phyloP scores from a whole-genome alignment of 2,329 filamentous ascomycete genomes.

The Claviceps maximensis region DNA sequence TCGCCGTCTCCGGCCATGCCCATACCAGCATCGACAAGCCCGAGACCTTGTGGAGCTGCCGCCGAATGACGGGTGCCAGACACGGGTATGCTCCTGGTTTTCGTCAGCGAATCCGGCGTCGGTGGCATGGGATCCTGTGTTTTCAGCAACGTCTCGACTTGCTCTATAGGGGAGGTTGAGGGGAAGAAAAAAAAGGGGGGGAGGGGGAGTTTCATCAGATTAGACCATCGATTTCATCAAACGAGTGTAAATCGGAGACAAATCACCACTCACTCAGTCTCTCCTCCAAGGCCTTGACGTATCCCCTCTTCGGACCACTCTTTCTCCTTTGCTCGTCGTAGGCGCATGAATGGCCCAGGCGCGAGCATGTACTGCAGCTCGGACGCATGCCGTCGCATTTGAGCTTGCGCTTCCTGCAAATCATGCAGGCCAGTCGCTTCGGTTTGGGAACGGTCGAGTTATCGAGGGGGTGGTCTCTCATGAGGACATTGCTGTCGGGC shows the following conservation, averaged over 20 bases:
- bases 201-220: too few relatives aligned
- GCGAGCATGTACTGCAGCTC: slow-evolving; percentile 75
- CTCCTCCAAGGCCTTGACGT: slow-evolving; percentile 88
- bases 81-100: slow-evolving; percentile 17
- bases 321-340: slow-evolving; percentile 91
- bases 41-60: slow-evolving; percentile 18
- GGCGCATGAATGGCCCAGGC: slow-evolving; percentile 75
- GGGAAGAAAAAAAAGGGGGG: too few relatives aligned
- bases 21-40: slow-evolving; percentile 32
- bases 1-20: slow-evolving; percentile 36
- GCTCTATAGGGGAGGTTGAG: slow-evolving; percentile 52
- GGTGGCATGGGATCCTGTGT: slow-evolving; percentile 40
- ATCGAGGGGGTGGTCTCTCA: slow-evolving; percentile 29
- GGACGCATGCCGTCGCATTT: slow-evolving; percentile 78
- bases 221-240: too few relatives aligned
- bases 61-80: slow-evolving; percentile 11
- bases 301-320: slow-evolving; percentile 87
- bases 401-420: slow-evolving; percentile 85
- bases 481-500: slow-evolving; percentile 20
- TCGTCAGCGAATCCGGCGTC: slow-evolving; percentile 14
- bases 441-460: slow-evolving; percentile 55
- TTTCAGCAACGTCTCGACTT: slow-evolving; percentile 85
- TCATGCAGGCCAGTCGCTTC: slow-evolving; percentile 91
- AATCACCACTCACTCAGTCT: slow-evolving; percentile 58
- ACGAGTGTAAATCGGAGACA: not conserved